phyloP scores from a whole-genome alignment of 2,329 filamentous ascomycete species.

The Seiridium unicorne region DNA sequence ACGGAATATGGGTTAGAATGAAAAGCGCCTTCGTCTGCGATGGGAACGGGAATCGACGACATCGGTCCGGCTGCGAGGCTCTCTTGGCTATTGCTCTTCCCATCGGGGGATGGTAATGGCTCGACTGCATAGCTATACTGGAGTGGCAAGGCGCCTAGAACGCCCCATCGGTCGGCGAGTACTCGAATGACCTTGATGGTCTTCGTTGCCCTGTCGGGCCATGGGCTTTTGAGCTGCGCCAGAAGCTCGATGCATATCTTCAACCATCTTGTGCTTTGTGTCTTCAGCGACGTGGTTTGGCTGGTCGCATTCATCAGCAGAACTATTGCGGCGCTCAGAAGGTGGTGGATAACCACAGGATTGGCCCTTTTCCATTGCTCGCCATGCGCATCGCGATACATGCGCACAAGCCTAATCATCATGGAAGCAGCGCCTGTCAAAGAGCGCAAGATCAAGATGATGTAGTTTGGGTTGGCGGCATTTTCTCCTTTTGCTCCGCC shows the following conservation, averaged over 20 bases:
- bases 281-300: slow-evolving; percentile 8
- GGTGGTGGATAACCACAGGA: slow-evolving; percentile 14
- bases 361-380: slow-evolving; percentile 12
- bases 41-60: neutral
- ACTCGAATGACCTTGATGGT: slow-evolving; percentile 6
- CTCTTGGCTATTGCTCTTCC: neutral
- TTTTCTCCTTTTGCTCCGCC: neutral
- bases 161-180: neutral
- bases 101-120: neutral
- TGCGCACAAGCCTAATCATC: slow-evolving; percentile 10
- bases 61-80: neutral
- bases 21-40: neutral
- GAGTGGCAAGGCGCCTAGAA: neutral
- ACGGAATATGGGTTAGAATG: neutral
- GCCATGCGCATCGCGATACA: slow-evolving; percentile 10
- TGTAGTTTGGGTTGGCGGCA: slow-evolving; percentile 5
- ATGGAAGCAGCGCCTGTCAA: slow-evolving; percentile 13
- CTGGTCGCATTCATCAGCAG: slow-evolving; percentile 16
- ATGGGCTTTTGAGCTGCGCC: neutral
- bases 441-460: slow-evolving; percentile 12
- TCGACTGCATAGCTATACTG: slow-evolving; percentile 1
- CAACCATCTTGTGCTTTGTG: slow-evolving; percentile 15
- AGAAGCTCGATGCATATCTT: slow-evolving; percentile 13
- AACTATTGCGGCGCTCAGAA: slow-evolving; percentile 15
- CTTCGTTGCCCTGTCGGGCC: neutral